These are phyloP conservation scores for Aspergillus mulundensis DNA, from an alignment of 495 filamentous ascomycete genomes.

Conservation along the genomic window DNA sequence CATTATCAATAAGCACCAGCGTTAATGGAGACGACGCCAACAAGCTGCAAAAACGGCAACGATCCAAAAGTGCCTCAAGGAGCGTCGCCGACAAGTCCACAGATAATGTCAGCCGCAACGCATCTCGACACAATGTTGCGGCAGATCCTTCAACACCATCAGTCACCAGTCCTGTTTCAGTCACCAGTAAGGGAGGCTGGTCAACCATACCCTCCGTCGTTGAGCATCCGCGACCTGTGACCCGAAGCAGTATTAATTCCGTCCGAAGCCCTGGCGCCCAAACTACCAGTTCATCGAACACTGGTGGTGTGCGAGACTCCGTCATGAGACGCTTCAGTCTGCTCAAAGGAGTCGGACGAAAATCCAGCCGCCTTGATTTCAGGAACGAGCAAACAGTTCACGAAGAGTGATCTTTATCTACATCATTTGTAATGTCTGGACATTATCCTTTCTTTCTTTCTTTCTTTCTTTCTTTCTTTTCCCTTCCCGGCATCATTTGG, in stretches of 20 bases:
- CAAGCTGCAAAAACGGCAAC: conserved; percentile 25
- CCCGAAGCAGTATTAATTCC: conserved; percentile 26
- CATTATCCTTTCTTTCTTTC: conserved; percentile 16
- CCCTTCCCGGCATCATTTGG: neutral
- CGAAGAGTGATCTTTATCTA: conserved; percentile 31
- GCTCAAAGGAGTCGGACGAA: conserved; percentile 42
- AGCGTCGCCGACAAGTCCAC: conserved; percentile 31
- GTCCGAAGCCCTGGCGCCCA: conserved; percentile 16
- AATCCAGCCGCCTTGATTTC: conserved; percentile 44
- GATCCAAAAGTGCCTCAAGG: conserved; percentile 30
- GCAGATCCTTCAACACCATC: conserved; percentile 18
- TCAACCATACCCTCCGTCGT: conserved; percentile 36
- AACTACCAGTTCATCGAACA: conserved; percentile 7
- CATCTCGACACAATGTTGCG: conserved; percentile 28
- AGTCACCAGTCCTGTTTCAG: conserved; percentile 17
- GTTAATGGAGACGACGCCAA: conserved; percentile 23
- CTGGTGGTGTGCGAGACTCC: conserved; percentile 38
- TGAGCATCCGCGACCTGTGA: conserved; percentile 37
- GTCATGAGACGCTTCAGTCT: conserved; percentile 46
- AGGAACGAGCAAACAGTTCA: conserved; percentile 27
- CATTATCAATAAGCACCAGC: conserved; percentile 28
- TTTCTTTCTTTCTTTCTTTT: conserved; percentile 1
- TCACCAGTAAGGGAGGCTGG: conserved; percentile 34
- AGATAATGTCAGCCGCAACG: conserved; percentile 30
- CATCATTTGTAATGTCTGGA: conserved; percentile 24